These are phyloP conservation scores for Bromus sterilis DNA, from an alignment of 176 grass and related monocot genomes.

Conservation along the genomic window DNA sequence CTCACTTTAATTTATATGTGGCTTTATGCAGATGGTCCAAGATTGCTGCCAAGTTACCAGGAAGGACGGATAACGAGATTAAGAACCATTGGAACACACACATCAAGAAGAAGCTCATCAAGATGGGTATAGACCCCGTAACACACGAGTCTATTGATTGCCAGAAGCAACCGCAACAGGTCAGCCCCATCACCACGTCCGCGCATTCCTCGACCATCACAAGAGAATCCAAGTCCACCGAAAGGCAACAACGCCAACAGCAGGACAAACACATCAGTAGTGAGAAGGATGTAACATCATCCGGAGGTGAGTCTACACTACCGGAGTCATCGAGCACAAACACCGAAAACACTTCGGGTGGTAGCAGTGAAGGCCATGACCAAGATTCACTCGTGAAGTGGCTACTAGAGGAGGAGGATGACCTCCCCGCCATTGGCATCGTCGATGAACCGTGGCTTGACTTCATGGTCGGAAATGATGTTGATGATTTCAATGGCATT, in stretches of 20 bases:
- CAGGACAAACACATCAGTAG: neutral
- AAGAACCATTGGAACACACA: slow-evolving; percentile 99
- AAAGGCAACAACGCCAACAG: neutral
- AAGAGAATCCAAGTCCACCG: slow-evolving; percentile 34
- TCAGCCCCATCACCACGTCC: slow-evolving; percentile 25
- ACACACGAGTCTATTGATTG: slow-evolving; percentile 50
- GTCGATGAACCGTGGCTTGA: slow-evolving; percentile 45
- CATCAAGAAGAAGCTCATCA: slow-evolving; percentile 98
- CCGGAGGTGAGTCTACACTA: slow-evolving; percentile 15
- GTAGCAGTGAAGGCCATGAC: slow-evolving; percentile 15
- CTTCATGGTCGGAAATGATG: neutral
- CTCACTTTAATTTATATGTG: neutral
- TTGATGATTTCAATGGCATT: slow-evolving; percentile 38
- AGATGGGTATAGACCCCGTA: slow-evolving; percentile 86
- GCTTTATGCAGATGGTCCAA: slow-evolving; percentile 69
- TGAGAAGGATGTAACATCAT: neutral
- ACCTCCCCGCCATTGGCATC: slow-evolving; percentile 26
- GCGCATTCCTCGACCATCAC: slow-evolving; percentile 41
- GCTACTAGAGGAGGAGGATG: slow-evolving; percentile 65
- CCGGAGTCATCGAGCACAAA: slow-evolving; percentile 40
- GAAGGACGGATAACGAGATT: slow-evolving; percentile 93
- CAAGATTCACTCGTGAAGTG: slow-evolving; percentile 50
- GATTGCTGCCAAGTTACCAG: slow-evolving; percentile 81
- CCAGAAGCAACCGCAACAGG: neutral
- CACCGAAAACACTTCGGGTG: neutral